phyloP scores from a whole-genome alignment of 148 eudicot species.

The Camellia lanceoleosa region DNA sequence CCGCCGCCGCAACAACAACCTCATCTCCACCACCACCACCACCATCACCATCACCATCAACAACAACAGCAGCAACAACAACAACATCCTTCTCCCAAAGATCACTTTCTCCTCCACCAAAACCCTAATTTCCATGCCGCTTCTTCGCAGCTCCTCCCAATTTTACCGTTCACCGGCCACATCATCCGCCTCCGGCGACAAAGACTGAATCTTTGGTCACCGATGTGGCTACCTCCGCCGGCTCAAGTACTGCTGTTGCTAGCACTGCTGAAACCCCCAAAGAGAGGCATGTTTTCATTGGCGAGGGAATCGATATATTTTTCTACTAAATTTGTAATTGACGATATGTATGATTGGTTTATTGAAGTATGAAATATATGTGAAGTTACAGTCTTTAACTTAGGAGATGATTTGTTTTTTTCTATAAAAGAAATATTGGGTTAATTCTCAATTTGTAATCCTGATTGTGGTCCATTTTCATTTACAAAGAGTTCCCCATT shows the following conservation, averaged over 20 bases:
- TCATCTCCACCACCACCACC: constrained; percentile 23
- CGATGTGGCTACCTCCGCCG: constrained; percentile 13
- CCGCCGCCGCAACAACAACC: neutral
- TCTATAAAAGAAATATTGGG: no score
- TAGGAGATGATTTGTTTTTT: no score
- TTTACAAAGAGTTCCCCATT: neutral
- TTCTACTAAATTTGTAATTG: no score
- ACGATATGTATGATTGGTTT: no score
- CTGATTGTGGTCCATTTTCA: neutral
- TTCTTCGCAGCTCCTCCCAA: constrained; percentile 22
- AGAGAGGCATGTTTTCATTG: constrained; percentile 35
- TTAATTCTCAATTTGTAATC: neutral
- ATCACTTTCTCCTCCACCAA: constrained; percentile 35
- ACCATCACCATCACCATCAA: constrained; percentile 14
- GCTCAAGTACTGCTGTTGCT: constrained; percentile 10
- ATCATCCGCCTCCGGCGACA: constrained; percentile 7
- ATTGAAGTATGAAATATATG: no score
- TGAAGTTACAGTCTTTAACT: no score
- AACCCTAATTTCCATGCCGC: constrained; percentile 32
- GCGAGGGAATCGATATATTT: neutral
- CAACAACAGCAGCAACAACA: constrained; percentile 19
- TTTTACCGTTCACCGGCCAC: constrained; percentile 21
- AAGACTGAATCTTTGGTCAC: neutral
- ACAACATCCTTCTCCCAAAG: constrained; percentile 23
- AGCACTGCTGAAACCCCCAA: constrained; percentile 31